Conservation (phyloP, 1,284 basidiomycete species). For the Puccinia triticina region DNA sequence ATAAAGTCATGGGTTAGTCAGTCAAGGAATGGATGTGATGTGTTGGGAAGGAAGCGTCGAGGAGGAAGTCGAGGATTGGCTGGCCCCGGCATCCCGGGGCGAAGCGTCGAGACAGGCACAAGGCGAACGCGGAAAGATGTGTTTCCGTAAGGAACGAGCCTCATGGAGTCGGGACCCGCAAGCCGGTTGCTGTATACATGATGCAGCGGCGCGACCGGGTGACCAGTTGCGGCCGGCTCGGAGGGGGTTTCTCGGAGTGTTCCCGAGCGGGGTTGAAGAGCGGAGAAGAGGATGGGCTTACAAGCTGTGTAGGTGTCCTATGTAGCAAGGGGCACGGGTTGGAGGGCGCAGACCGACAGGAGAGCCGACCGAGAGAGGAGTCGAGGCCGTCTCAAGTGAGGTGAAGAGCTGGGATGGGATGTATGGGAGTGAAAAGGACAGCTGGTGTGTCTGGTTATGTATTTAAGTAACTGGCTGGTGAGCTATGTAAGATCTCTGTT, state of each 20-base stretch:
- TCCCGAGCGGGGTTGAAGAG: background rate
- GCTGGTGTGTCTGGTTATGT: no score
- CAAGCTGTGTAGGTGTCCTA: background rate
- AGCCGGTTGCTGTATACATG: no score
- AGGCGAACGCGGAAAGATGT: no score
- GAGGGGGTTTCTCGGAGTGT: background rate
- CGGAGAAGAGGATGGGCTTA: background rate
- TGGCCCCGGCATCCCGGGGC: no score
- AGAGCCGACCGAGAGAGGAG: background rate
- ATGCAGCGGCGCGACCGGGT: no score
- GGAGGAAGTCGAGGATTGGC: background rate
- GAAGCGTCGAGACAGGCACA: background rate
- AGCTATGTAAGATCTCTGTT: no score
- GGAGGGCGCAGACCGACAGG: background rate
- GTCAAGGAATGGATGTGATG: background rate
- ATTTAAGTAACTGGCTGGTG: no score
- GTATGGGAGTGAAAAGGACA: background rate
- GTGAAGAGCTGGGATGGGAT: background rate
- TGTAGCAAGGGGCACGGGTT: background rate
- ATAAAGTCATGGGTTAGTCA: background rate
- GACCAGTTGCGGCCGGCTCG: background rate
- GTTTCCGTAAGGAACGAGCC: no score
- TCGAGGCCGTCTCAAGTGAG: background rate
- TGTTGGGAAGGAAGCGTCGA: background rate
- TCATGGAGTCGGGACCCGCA: background rate